Conservation (phyloP, 495 filamentous ascomycete genomes). For the Penicillium steckii region DNA sequence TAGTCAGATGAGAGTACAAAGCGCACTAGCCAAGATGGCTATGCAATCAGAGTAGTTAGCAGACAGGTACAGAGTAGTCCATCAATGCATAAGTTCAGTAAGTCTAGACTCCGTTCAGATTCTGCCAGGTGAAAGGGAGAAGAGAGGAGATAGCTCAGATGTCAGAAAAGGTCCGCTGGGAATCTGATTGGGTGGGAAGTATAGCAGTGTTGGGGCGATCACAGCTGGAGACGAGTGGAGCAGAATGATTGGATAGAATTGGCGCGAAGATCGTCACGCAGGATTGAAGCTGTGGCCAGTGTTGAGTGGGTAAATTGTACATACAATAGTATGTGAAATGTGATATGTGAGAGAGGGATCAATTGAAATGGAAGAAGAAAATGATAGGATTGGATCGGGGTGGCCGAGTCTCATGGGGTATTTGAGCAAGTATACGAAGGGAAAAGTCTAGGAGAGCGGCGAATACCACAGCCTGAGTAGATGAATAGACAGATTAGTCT, state of each 20-base stretch:
- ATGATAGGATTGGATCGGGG: neutral
- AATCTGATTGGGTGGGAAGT: slow-evolving; percentile 15
- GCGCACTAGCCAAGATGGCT: neutral
- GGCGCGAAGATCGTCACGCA: slow-evolving; percentile 12
- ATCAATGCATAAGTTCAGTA: neutral
- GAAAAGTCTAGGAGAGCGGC: no score
- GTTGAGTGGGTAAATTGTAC: neutral
- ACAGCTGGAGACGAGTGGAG: slow-evolving; percentile 11
- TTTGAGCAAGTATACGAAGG: no score
- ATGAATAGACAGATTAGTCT: no score
- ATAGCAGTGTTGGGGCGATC: slow-evolving; percentile 23
- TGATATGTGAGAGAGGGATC: neutral
- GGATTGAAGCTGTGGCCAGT: slow-evolving; percentile 5
- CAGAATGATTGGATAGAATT: slow-evolving; percentile 22
- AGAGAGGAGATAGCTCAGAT: neutral
- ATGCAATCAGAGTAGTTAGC: no score
- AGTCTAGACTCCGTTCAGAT: neutral
- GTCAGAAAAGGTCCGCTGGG: slow-evolving; percentile 7
- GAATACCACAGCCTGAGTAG: no score
- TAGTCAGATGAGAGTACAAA: neutral
- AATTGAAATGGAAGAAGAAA: no score
- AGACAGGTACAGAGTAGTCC: neutral
- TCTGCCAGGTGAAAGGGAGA: neutral
- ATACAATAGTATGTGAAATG: neutral
- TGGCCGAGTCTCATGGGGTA: no score